Base-by-base conservation (phyloP, 1,284 basidiomycete genomes). In the Veloporphyrellus conicus region DNA sequence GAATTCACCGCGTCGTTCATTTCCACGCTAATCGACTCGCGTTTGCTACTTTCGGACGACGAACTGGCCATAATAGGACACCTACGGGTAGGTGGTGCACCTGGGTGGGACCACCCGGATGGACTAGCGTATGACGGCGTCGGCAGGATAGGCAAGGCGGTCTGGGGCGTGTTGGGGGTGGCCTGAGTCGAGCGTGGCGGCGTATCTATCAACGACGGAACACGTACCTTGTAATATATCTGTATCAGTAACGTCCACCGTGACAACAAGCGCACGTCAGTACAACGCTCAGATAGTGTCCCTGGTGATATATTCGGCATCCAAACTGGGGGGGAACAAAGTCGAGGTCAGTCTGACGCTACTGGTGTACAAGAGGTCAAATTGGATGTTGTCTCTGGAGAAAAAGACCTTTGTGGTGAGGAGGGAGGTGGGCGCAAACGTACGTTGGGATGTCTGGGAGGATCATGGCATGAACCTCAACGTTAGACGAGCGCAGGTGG, bases 391-490 rank as follows among this genome's bases (percentile, higher is more conserved):
- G 55, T 86, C 83, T 47, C 87, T 90, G 59, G 25, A 19, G 3
- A 20, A 3, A 28, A 2, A 44, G 29, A 12, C 1, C 8, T n/a
- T n/a, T n/a, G n/a, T n/a, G 33, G 25, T 31, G 32, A 11, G 11
- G 12, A 15, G 4, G 29, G 5, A 6, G 12, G n/a, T 49, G 36
- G 34, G n/a, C n/a, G 33, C 32, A 33, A 3, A 71, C 78, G 52
- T 63, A 89, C 87, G 70, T 68, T 44, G 87, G 87, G 58, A 90
- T 84, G 61, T 88, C 82, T n/a, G 87, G 88, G 61, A n/a, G n/a
- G n/a, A 90, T 90, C 84, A 90, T 86, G 52, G 69, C 67, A 25
- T 81, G 77, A 55, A 90, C 74, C n/a, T n/a, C n/a, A n/a, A n/a
- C n/a, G n/a, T 15, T 84, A 82, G 51, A 43, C 39, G 47, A 37